phyloP scores from a whole-genome alignment of 2,329 filamentous ascomycete genomes.

The Monilinia aucupariae region DNA sequence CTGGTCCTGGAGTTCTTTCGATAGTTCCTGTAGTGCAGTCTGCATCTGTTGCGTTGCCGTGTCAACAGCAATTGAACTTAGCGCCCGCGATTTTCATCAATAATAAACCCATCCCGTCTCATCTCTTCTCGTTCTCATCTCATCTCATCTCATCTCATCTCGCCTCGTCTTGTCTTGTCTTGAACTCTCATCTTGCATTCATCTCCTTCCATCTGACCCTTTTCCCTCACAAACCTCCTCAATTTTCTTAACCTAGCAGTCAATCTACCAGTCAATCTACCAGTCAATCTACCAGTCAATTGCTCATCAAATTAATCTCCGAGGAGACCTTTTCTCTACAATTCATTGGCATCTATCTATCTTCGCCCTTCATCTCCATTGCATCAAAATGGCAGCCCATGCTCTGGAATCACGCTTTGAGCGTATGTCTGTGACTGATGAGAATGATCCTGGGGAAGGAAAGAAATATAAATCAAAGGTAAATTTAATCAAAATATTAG shows the following conservation, averaged over 20 bases:
- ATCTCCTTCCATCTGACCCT: too few species aligned
- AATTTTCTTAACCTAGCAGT: slow-evolving; percentile 23
- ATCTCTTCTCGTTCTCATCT: not conserved
- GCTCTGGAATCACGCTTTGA: slow-evolving; percentile 83
- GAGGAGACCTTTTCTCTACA: not conserved
- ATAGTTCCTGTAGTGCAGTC: not conserved
- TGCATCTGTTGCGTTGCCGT: not conserved
- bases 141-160: not conserved
- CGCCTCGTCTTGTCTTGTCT: not conserved
- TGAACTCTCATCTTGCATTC: not conserved
- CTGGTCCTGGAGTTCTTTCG: too few species aligned
- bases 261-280: not conserved
- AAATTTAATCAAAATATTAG: slow-evolving; percentile 29
- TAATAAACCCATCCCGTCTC: too few species aligned
- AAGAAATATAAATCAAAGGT: slow-evolving; percentile 72
- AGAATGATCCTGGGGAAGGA: slow-evolving; percentile 62
- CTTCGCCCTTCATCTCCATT: not conserved
- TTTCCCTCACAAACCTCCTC: not conserved
- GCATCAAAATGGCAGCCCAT: slow-evolving; percentile 59
- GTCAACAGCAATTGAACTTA: slow-evolving; percentile 6
- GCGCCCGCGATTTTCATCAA: slow-evolving; percentile 1
- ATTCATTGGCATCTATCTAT: too few species aligned
- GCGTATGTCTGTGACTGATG: slow-evolving; percentile 82
- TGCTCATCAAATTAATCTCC: too few species aligned
- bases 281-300: not conserved